phyloP scores from a whole-genome alignment of 2,329 filamentous ascomycete genomes.

The Fusarium sp. region DNA sequence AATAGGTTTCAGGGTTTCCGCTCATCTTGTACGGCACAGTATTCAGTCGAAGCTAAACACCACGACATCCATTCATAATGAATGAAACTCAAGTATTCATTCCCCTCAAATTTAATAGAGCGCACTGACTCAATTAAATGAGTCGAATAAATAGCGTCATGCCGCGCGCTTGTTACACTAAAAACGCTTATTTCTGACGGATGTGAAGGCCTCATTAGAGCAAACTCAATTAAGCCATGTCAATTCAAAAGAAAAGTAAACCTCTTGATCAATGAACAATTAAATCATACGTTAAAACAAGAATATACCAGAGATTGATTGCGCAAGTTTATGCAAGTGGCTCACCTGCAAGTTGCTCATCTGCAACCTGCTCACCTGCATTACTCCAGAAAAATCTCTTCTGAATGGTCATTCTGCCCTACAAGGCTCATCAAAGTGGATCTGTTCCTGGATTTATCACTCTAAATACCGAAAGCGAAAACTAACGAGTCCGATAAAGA shows the following conservation, averaged over 20 bases:
- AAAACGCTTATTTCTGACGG: background rate
- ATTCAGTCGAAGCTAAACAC: background rate
- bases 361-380: background rate
- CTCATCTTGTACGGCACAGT: background rate
- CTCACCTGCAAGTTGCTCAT: background rate
- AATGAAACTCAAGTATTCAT: background rate
- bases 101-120: background rate
- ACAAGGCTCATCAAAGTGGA: constrained; percentile 18
- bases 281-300: background rate
- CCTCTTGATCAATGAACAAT: background rate
- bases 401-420: constrained; percentile 10
- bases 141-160: background rate
- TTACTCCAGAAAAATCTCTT: background rate
- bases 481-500: background rate
- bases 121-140: background rate
- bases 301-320: background rate
- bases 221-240: background rate
- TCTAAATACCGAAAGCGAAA: background rate
- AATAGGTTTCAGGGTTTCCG: background rate
- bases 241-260: background rate
- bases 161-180: background rate
- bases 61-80: background rate
- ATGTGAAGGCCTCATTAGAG: background rate
- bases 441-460: constrained; percentile 6
- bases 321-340: background rate